Evolutionary conservation across 2,329 filamentous ascomycete genomes (phyloP), one percentile per base, ranked within the genome.

Genomic region (Dissoconium aciculare): DNA sequence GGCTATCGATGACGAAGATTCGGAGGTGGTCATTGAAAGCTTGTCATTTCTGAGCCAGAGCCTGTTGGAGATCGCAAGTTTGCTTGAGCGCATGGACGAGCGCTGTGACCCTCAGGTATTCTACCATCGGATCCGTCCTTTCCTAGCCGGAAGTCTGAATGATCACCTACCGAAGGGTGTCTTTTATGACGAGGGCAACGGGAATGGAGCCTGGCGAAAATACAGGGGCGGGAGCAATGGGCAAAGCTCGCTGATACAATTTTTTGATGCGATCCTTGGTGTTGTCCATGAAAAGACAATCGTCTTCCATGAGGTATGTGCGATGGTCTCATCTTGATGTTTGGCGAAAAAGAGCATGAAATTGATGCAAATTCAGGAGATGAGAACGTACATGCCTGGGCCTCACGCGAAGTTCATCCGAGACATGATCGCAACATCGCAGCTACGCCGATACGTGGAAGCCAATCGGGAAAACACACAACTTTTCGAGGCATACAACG

Each of bases 141-240:
- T 64, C 30, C 44, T 68, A 10, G 64, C 64, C 0, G 65, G 65
- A 0, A 67, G 60, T 37, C 67, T 66, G 50, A 64, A 65, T 32
- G 64, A 63, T 0, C 64, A 64, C 3, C 43, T 68, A 16, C 63
- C 64, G 0, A 53, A 57, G 4, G 65, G 65, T 8, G 59, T 69
- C 2, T 67, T 64, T 39, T 69, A 67, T 38, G 63, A 67, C 31
- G 49, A 61, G 23, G 64, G 63, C 3, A 42, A 62, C 5, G 62
- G 60, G 0, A 53, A 55, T 21, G 64, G 63, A 1, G 47, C 58
- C 9, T 69, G 63, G 63, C 53, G 55, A 12, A 59, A 64, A 29
- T 63, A 66, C 34, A 60, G 63, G 17, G 66, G 66, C 3, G 66
- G 66, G 1, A 68, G 64, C 38, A 69, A 69, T 40, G 66, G 62